Percentiles rank a stretch among this genome's conserved stretches.
These are phyloP conservation scores for Penicillium sp. DNA, from an alignment of 2,329 filamentous ascomycete genomes.

Conservation along the genomic window DNA sequence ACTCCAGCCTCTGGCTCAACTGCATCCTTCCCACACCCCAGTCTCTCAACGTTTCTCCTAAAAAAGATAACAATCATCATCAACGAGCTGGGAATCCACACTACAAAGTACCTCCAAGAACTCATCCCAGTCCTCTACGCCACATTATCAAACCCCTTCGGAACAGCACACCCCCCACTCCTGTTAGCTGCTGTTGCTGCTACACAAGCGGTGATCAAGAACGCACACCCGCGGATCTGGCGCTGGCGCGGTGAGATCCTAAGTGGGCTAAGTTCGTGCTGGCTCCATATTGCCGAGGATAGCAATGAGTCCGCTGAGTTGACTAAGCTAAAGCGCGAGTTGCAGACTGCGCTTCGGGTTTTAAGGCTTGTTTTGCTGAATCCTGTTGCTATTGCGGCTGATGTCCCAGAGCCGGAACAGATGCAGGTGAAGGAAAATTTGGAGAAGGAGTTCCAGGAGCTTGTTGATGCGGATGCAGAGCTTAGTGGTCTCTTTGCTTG, in stretches of 20 bases:
- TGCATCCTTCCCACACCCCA: conserved; percentile 41
- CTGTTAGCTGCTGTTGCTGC: conserved; percentile 54
- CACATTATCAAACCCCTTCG: conserved; percentile 68
- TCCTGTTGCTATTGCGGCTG: conserved; percentile 17
- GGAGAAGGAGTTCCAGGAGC: conserved; percentile 32
- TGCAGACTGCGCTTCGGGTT: conserved; percentile 29
- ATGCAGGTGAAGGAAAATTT: conserved; percentile 28
- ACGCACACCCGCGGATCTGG: conserved; percentile 67
- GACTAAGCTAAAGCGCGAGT: conserved; percentile 24
- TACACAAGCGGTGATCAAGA: conserved; percentile 58
- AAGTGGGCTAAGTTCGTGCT: conserved; percentile 61
- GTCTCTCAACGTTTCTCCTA: conserved; percentile 50
- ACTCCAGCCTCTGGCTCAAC: conserved; percentile 45
- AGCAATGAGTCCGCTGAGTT: conserved; percentile 11
- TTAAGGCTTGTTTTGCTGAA: conserved; percentile 33
- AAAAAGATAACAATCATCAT: conserved; percentile 29
- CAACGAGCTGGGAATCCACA: conserved; percentile 36
- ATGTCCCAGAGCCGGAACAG: conserved; percentile 19
- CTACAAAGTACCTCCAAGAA: conserved; percentile 51
- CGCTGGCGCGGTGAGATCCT: conserved; percentile 64
- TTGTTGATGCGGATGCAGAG: conserved; percentile 38
- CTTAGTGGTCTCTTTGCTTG: conserved; percentile 31
- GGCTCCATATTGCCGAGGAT: conserved; percentile 53
- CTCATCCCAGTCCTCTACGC: conserved; percentile 65
- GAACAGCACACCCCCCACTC: conserved; percentile 53